phyloP scores from a whole-genome alignment of 2,329 filamentous ascomycete genomes.

The Penicillium glabrum region DNA sequence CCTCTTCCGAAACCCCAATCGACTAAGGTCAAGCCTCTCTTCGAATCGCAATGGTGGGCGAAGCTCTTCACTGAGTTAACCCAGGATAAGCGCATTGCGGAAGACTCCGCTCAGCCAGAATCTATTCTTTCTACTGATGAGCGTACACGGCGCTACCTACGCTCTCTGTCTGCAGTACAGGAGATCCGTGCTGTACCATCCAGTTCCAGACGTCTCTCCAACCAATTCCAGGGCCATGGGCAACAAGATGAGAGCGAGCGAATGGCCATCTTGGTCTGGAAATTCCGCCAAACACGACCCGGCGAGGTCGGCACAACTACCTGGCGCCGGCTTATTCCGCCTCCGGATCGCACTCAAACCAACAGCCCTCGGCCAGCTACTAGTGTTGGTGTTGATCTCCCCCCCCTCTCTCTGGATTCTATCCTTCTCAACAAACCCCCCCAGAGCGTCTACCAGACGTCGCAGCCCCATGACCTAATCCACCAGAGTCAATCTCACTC shows the following conservation, averaged over 20 bases:
- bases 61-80: constrained; percentile 43
- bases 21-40: constrained; percentile 43
- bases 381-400: constrained; percentile 35
- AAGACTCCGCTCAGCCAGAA: constrained; percentile 34
- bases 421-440: constrained; percentile 33
- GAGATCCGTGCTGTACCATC: constrained; percentile 42
- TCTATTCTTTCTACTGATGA: constrained; percentile 34
- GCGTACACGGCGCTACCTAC: constrained; percentile 37
- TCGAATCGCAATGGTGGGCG: constrained; percentile 49
- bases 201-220: constrained; percentile 27
- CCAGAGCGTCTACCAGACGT: constrained; percentile 32
- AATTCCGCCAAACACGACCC: constrained; percentile 44
- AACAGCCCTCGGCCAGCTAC: constrained; percentile 37
- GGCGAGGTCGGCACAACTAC: constrained; percentile 44
- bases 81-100: constrained; percentile 39
- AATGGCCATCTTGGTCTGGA: constrained; percentile 48
- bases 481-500: constrained; percentile 31
- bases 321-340: constrained; percentile 44
- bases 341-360: constrained; percentile 35
- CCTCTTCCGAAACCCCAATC: constrained; percentile 35
- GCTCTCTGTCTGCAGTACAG: constrained; percentile 46
- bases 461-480: constrained; percentile 33
- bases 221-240: constrained; percentile 20
- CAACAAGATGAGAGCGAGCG: constrained; percentile 33
- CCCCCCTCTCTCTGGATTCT: constrained; percentile 37